phyloP scores from a whole-genome alignment of 805 yeast genomes.

The Kodamaea restingae region DNA sequence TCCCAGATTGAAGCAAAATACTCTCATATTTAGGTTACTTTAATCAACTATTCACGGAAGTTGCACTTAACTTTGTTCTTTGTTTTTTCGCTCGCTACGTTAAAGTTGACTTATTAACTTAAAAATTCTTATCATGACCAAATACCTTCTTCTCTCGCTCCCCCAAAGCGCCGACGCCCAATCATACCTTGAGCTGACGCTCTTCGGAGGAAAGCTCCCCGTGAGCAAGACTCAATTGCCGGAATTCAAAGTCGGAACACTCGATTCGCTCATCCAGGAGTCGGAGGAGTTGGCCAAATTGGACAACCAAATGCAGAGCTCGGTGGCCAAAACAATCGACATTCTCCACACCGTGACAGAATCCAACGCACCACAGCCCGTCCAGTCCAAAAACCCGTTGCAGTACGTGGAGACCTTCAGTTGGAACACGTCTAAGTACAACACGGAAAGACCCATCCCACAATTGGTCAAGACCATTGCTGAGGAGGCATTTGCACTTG shows the following conservation, averaged over 20 bases:
- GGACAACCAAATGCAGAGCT: slow-evolving; percentile 70
- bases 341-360: slow-evolving; percentile 47
- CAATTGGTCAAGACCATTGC: slow-evolving; percentile 69
- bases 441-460: slow-evolving; percentile 77
- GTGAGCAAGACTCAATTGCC: slow-evolving; percentile 64
- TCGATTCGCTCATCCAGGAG: slow-evolving; percentile 86
- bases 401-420: slow-evolving; percentile 69
- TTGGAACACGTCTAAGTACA: slow-evolving; percentile 86
- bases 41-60: too few relatives aligned
- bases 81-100: too few relatives aligned
- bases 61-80: too few relatives aligned
- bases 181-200: slow-evolving; percentile 52
- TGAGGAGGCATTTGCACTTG: slow-evolving; percentile 76
- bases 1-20: too few relatives aligned
- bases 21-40: too few relatives aligned
- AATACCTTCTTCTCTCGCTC: slow-evolving; percentile 53
- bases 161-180: slow-evolving; percentile 49
- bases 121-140: slow-evolving; percentile 18
- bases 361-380: slow-evolving; percentile 21
- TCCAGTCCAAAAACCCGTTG: slow-evolving; percentile 47
- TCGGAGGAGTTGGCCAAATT: slow-evolving; percentile 83
- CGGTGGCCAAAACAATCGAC: slow-evolving; percentile 75
- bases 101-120: neutral
- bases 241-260: slow-evolving; percentile 87
- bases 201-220: slow-evolving; percentile 53